Conservation (phyloP, 176 grass and related monocot species). For the Musa acuminata region DNA sequence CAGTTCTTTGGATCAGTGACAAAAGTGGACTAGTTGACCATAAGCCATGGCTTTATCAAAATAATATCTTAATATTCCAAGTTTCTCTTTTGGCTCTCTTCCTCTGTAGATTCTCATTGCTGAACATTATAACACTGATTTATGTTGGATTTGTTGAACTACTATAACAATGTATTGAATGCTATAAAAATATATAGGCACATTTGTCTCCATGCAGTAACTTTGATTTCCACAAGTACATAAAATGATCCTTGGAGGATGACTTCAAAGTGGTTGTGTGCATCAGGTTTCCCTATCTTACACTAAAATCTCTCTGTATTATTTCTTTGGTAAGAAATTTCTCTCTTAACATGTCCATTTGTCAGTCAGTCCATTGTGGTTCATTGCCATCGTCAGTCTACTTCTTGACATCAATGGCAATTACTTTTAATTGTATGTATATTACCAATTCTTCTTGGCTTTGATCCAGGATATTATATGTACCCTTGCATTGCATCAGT, state of each 20-base stretch:
- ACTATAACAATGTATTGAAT: too few relatives aligned
- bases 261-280: constrained; percentile 88
- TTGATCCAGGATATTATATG: constrained; percentile 17
- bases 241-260: constrained; percentile 81
- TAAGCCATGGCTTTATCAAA: constrained; percentile 88
- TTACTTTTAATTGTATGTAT: background rate
- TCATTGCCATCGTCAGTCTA: constrained; percentile 45
- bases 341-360: background rate
- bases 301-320: background rate
- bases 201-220: constrained; percentile 50
- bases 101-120: too few relatives aligned
- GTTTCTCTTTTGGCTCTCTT: background rate
- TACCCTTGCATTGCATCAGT: constrained; percentile 39
- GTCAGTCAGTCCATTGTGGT: constrained; percentile 36
- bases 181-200: constrained; percentile 26
- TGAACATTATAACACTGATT: too few relatives aligned
- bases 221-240: constrained; percentile 86
- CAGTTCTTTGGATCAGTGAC: constrained; percentile 78
- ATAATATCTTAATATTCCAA: constrained; percentile 21
- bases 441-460: background rate
- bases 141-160: too few relatives aligned
- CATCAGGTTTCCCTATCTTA: constrained; percentile 49
- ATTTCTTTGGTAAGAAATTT: constrained; percentile 14
- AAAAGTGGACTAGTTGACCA: too few relatives aligned
- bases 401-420: constrained; percentile 35